A percentile compares a stretch with the other conserved stretches of the same genome.
Conservation (phyloP, 768 basidiomycete genomes). For the Russula griseocarnosa region DNA sequence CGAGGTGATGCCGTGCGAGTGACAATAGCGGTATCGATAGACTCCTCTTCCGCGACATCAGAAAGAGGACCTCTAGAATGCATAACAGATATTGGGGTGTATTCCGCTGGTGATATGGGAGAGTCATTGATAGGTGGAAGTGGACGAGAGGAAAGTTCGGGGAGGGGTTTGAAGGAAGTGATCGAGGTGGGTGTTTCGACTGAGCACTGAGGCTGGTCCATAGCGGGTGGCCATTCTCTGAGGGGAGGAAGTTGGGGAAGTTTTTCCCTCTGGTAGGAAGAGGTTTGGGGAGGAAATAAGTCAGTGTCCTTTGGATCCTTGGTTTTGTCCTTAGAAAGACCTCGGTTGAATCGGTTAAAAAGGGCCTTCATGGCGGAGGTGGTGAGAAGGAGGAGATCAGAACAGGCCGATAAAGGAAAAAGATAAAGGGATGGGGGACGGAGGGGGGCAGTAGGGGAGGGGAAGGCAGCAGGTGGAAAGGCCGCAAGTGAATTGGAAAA, state of each 20-base stretch:
- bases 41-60: conserved; percentile 26
- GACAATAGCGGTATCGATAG: conserved; percentile 23
- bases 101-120: conserved; percentile 36
- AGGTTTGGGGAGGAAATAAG: conserved; percentile 25
- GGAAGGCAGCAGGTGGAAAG: conserved; percentile 25
- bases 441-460: conserved; percentile 16
- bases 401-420: conserved; percentile 22
- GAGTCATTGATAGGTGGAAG: conserved; percentile 48
- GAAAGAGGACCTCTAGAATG: conserved; percentile 30
- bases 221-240: conserved; percentile 54
- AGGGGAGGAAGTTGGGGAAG: conserved; percentile 57
- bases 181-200: conserved; percentile 37
- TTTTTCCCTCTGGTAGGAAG: conserved; percentile 50
- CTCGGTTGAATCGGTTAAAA: conserved; percentile 68
- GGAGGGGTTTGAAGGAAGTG: conserved; percentile 64
- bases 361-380: conserved; percentile 73
- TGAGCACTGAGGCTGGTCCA: conserved; percentile 29
- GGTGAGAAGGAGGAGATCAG: conserved; percentile 15
- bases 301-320: conserved; percentile 42
- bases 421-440: conserved; percentile 29
- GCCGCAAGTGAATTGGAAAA: conserved; percentile 14
- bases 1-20: conserved; percentile 26
- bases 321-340: conserved; percentile 60
- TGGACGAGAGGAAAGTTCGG: conserved; percentile 54
- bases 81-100: conserved; percentile 25